A percentile compares a stretch with the other conserved stretches of the same genome.
Conservation (phyloP, 1,284 basidiomycete species). For the Rhodotorula mucilaginosa region DNA sequence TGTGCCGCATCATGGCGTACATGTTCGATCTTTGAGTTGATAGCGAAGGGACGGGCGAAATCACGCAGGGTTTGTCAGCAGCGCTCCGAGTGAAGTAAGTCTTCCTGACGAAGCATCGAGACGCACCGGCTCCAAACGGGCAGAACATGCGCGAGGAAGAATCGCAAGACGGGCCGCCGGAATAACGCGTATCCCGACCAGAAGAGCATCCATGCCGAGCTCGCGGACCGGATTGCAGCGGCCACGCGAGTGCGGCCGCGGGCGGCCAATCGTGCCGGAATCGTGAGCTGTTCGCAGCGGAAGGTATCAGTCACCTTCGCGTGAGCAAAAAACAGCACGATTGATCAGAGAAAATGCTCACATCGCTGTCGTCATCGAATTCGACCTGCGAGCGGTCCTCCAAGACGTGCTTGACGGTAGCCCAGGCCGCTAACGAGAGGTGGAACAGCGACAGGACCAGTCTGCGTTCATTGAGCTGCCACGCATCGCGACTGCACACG, state of each 20-base stretch:
- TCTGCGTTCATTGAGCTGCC: slow-evolving; percentile 40
- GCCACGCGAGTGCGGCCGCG: slow-evolving; percentile 6
- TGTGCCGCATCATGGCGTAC: slow-evolving; percentile 36
- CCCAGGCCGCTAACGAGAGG: slow-evolving; percentile 15
- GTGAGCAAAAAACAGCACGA: too few relatives aligned
- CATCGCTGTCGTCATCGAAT: slow-evolving; percentile 28
- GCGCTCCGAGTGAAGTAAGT: too few relatives aligned
- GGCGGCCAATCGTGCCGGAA: slow-evolving; percentile 37
- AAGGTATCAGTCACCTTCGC: too few relatives aligned
- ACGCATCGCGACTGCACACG: slow-evolving; percentile 30
- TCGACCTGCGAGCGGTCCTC: slow-evolving; percentile 25
- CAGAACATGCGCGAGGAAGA: slow-evolving; percentile 37
- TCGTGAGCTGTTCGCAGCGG: slow-evolving; percentile 22
- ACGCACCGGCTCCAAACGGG: slow-evolving; percentile 34
- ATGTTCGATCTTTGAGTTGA: slow-evolving; percentile 33
- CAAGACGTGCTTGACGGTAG: slow-evolving; percentile 28
- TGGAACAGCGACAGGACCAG: slow-evolving; percentile 34
- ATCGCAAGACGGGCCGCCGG: slow-evolving; percentile 34
- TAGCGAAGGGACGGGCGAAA: not conserved
- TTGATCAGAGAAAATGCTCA: not conserved
- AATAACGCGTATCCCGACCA: slow-evolving; percentile 37
- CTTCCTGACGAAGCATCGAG: not conserved
- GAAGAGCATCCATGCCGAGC: slow-evolving; percentile 26
- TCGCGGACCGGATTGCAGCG: slow-evolving; percentile 7
- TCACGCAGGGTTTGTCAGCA: too few relatives aligned